These are phyloP conservation scores for Blastobotrys indianensis DNA, from an alignment of 1,139 yeast genomes.

Conservation along the genomic window DNA sequence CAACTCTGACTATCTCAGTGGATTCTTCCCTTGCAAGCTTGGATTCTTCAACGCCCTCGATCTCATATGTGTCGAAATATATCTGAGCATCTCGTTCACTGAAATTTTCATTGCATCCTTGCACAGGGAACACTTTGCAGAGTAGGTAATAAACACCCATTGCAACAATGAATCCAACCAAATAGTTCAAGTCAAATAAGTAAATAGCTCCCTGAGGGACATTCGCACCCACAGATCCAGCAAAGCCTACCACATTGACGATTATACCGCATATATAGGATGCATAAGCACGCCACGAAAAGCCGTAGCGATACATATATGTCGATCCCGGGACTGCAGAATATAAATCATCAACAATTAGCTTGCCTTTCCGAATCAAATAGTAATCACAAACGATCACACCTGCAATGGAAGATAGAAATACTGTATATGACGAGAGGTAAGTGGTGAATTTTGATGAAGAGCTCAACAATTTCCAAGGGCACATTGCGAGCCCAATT, in stretches of 20 bases:
- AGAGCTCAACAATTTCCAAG: constrained; percentile 78
- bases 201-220: constrained; percentile 79
- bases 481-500: constrained; percentile 73
- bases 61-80: constrained; percentile 5
- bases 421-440: constrained; percentile 78
- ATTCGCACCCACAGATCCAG: constrained; percentile 63
- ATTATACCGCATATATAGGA: constrained; percentile 42
- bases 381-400: constrained; percentile 73
- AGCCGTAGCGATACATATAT: constrained; percentile 59
- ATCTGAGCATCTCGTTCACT: constrained; percentile 10
- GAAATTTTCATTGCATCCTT: constrained; percentile 27
- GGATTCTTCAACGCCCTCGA: constrained; percentile 3
- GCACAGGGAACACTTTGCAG: constrained; percentile 33
- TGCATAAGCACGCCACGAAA: constrained; percentile 61
- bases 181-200: constrained; percentile 66
- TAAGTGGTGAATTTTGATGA: constrained; percentile 78
- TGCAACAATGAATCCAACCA: constrained; percentile 64
- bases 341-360: constrained; percentile 61
- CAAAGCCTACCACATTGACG: constrained; percentile 84
- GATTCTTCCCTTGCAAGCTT: no score
- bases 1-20: no score
- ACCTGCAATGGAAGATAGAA: constrained; percentile 83
- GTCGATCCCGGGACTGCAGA: constrained; percentile 41
- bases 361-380: constrained; percentile 61
- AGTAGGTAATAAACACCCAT: constrained; percentile 45